These are phyloP conservation scores for Fraxinus ornus DNA, from an alignment of 305 asterid species.

Conservation along the genomic window DNA sequence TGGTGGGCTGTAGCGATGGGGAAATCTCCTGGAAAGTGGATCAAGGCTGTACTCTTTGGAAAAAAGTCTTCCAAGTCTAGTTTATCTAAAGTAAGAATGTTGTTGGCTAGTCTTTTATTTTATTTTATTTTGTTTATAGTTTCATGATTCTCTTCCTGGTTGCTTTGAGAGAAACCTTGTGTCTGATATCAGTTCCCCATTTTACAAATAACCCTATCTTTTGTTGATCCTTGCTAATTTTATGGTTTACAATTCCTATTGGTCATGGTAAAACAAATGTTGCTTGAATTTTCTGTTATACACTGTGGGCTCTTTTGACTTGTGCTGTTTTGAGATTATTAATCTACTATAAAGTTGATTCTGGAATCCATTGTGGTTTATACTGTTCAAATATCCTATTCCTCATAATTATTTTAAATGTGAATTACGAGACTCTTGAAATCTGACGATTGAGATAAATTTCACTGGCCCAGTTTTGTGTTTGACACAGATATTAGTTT, in stretches of 20 bases:
- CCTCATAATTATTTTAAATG: neutral
- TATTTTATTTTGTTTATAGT: neutral
- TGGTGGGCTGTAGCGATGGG: slow-evolving; percentile 57
- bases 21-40: slow-evolving; percentile 97
- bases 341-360: neutral
- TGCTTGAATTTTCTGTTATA: neutral
- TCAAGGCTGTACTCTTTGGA: slow-evolving; percentile 86
- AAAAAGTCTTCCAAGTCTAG: slow-evolving; percentile 76
- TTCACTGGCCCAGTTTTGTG: neutral
- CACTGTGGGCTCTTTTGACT: neutral
- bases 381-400: neutral
- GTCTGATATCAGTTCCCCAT: neutral
- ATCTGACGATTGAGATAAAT: neutral
- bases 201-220: neutral
- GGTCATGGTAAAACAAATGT: neutral
- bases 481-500: neutral
- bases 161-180: slow-evolving; percentile 4
- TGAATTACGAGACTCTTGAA: neutral
- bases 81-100: slow-evolving; percentile 66
- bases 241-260: neutral
- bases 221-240: neutral
- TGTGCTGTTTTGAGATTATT: neutral
- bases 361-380: neutral
- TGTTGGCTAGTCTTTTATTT: neutral
- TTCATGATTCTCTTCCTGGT: neutral